These are phyloP conservation scores for Tricholoma sp. DNA, from an alignment of 768 basidiomycete genomes.

Conservation along the genomic window DNA sequence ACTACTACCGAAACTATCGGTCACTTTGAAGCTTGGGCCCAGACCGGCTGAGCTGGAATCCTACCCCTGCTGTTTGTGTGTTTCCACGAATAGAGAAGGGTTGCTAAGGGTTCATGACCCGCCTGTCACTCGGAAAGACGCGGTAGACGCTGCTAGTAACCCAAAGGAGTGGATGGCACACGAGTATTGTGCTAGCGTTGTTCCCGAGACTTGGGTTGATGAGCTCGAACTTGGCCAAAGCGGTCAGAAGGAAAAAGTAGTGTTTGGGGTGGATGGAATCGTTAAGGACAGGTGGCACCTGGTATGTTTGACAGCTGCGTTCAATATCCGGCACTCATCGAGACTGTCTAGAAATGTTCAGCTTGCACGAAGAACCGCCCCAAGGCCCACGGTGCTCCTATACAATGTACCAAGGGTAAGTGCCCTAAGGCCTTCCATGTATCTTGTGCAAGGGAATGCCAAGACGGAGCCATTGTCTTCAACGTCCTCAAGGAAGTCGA, in stretches of 20 bases:
- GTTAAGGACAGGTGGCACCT: constrained; percentile 91
- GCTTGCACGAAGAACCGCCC: constrained; percentile 66
- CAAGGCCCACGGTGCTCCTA: constrained; percentile 73
- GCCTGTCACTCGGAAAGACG: constrained; percentile 50
- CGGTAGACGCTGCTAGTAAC: constrained; percentile 40
- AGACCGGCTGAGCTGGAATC: constrained; percentile 48
- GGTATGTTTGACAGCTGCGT: constrained; percentile 41
- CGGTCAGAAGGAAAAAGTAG: constrained; percentile 44
- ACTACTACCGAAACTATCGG: constrained; percentile 35
- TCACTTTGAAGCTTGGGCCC: constrained; percentile 67
- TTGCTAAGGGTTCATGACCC: constrained; percentile 67
- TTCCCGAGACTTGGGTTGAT: constrained; percentile 94
- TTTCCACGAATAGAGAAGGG: constrained; percentile 45
- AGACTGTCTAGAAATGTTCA: constrained; percentile 72
- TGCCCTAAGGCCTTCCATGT: constrained; percentile 93
- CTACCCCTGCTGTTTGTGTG: constrained; percentile 69
- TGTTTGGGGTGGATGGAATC: constrained; percentile 85
- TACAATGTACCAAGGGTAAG: constrained; percentile 94
- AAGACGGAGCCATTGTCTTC: constrained; percentile 51
- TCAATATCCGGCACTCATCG: constrained; percentile 1
- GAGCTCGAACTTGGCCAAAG: constrained; percentile 40
- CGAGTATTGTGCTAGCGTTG: constrained; percentile 68
- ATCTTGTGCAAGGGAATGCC: constrained; percentile 71
- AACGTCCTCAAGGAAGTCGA: constrained; percentile 63
- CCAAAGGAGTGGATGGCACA: constrained; percentile 70